Evolutionary conservation across 331 rosid species (phyloP), one percentile per base, ranked within the genome.

Genomic region (Malus hybrid): DNA sequence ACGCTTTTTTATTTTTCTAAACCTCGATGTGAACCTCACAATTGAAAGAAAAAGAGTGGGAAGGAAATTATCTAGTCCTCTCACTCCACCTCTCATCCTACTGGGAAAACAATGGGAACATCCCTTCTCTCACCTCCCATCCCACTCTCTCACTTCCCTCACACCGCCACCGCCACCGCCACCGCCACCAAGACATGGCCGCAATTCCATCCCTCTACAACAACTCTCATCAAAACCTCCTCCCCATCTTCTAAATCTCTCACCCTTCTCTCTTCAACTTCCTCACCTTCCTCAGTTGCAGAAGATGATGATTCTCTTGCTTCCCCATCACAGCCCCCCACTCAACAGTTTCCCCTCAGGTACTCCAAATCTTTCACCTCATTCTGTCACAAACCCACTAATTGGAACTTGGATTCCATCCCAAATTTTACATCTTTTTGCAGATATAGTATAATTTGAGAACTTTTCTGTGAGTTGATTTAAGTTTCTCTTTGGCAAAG

Each of bases 241-340:
- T 52, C n/a, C 57, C 57, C 57, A 52, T 52, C 8, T 10, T 30
- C 74, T 6, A 88, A 67, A 78, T 48, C 67, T 53, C 20, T 42
- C 73, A 74, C 64, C 75, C 79, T 81, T 74, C 80, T 75, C 22
- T 85, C 80, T 70, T 82, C 92, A 65, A 78, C 89, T 65, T 78
- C 89, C 33, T 63, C 82, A 71, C 66, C 92, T 72, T 56, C 90
- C 71, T 56, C 88, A 28, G 84, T 77, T 26, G 80, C 78, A 57
- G 85, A 84, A 56, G 79, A 71, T 19, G 89, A 87, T 36, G 84
- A 65, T 57, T 78, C 86, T 18, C 76, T 82, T 63, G 68, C 84
- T 56, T 68, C 61, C 58, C 80, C 63, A 10, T 70, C 89, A 29
- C 68, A 75, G 63, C 75, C 86, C 29, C 15, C 82, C 76, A 70